Base-by-base conservation (phyloP, 1,139 yeast species). In the Sugiyamaella paludigena region DNA sequence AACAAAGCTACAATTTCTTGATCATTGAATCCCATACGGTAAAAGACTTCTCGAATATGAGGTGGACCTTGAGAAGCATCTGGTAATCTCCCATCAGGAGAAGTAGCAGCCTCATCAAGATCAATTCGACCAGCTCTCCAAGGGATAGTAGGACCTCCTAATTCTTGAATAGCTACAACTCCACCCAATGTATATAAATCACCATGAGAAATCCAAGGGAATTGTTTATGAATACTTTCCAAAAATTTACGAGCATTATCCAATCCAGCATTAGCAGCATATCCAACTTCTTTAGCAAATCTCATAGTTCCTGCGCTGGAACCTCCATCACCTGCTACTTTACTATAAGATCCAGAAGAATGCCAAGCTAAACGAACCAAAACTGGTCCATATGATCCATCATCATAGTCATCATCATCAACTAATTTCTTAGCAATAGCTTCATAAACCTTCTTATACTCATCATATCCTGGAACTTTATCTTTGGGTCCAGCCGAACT, bases 111-210 rank as follows among this genome's bases (percentile, higher is more conserved):
- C 40, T 66, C 68, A 39, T 68, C 76, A n/a, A 63, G 66, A 63
- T 85, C 85, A 44, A 69, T 68, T 66, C 96, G 79, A 50, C 96
- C 96, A 24, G 92, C 80, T 73, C 94, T 81, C 96, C 96, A 88
- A 49, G 80, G 77, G 60, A 88, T 77, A 65, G 83, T 83, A 51
- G 96, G 96, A 12, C 97, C 96, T 48, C 83, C 83, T 68, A 84
- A 67, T 69, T 87, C 96, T 72, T 89, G 96, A 49, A 89, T 75
- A 9, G 91, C 95, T 49, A 74, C 79, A 48, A 88, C 95, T 57
- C 96, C 96, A 43, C 84, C 94, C 39, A 89, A 73, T 19, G 96
- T 87, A 79, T 85, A 87, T 63, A 89, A 77, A 68, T 89, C 97
- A 63, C 96, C 96, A 67, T 86, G 77, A 27, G 89, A 80, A 43